Base-by-base conservation (phyloP, 176 grass and related monocot genomes). In the Eragrostis nindensis region DNA sequence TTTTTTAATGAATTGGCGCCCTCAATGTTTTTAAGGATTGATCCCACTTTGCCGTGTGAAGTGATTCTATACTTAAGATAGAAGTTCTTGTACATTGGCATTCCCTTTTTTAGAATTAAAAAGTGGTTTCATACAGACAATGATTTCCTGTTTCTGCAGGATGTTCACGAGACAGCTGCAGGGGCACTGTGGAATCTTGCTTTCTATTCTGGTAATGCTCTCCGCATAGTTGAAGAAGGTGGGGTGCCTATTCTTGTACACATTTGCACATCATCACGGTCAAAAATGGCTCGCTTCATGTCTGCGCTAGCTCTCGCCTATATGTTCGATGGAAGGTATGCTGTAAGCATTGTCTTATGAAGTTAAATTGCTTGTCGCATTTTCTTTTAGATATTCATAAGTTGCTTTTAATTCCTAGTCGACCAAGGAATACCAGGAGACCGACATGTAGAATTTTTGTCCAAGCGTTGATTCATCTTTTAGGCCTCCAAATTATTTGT, bases 141-240 rank as follows among this genome's bases (percentile, higher is more conserved):
- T 66, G 36, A 43, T 9, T 78, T 82, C 26, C n/a, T 43, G 29
- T 74, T 80, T 62, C 38, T 79, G 45, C 82, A 99, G 97, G 97
- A 96, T 95, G 97, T 99, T 84, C 97, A 99, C 64, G 97, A 99
- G 83, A 99, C 97, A 84, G 97, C 97, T 85, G 97, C 97, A 71
- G 97, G 97, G 50, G 97, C 97, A 82, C 91, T 99, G 32, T 99
- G 97, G 97, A 99, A 99, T 84, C 97, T 99, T 90, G 97, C 97
- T 26, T 99, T 99, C 80, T 91, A 96, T 93, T 90, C 80, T 56
- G 85, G 87, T 71, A 99, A 99, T 83, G 88, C 97, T 79, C 93
- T 96, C 11, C 86, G 90, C 45, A 95, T 99, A 83, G 89, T 99
- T 54, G 93, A 99, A 87, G 97, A 99, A 90, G 97, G 93, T 14